phyloP scores from a whole-genome alignment of 163 green algal species.

The Coccomyxa subellipsoidea region DNA sequence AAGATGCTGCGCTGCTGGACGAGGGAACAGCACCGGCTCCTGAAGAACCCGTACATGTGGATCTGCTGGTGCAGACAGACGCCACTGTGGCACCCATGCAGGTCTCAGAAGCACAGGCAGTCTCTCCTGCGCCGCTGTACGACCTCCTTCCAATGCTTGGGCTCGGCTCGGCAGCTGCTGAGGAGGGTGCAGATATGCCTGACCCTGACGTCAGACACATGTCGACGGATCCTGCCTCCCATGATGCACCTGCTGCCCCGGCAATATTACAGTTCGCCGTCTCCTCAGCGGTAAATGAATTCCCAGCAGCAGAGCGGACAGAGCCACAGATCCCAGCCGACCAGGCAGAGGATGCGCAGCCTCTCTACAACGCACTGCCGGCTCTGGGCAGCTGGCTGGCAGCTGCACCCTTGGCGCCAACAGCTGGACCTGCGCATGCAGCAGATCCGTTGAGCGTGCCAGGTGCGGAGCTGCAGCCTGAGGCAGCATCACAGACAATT shows the following conservation, averaged over 20 bases:
- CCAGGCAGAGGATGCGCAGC: neutral
- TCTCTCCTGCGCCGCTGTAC: neutral
- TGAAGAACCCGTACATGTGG: neutral
- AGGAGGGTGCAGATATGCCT: neutral
- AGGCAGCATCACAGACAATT: neutral
- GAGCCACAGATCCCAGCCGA: neutral
- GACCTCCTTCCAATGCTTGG: neutral
- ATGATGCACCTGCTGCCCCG: no score
- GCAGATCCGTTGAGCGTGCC: no score
- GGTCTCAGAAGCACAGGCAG: neutral
- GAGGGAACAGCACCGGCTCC: no score
- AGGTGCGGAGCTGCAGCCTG: neutral
- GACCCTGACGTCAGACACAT: no score
- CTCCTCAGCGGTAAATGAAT: neutral
- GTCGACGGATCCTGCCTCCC: no score
- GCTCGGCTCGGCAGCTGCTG: neutral
- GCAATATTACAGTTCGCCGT: no score
- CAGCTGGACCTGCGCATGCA: neutral
- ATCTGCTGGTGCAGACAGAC: neutral
- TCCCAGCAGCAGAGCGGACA: neutral
- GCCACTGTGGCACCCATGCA: neutral
- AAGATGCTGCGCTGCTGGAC: neutral
- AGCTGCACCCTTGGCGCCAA: neutral
- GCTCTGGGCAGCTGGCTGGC: neutral
- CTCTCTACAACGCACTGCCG: neutral